Conservation (phyloP, 2,329 filamentous ascomycete genomes). For the Sporothrix phasma region DNA sequence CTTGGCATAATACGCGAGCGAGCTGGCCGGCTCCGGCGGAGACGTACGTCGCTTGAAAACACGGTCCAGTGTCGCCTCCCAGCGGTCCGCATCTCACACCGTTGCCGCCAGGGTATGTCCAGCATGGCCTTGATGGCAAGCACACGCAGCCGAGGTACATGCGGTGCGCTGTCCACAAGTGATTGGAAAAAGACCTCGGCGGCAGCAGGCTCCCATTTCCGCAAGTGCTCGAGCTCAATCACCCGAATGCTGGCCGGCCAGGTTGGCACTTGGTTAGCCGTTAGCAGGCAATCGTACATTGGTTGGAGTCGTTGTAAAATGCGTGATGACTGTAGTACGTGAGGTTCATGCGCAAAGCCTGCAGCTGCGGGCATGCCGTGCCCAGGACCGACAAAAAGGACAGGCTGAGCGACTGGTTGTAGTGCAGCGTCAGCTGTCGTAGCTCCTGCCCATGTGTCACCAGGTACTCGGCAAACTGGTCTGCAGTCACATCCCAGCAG, state of each 20-base stretch:
- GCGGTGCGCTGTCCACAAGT: constrained; percentile 59
- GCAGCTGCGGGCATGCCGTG: constrained; percentile 57
- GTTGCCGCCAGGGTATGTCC: constrained; percentile 70
- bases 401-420: constrained; percentile 71
- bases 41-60: constrained; percentile 47
- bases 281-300: constrained; percentile 60
- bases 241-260: constrained; percentile 67
- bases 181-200: constrained; percentile 73
- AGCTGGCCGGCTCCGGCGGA: constrained; percentile 21
- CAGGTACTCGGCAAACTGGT: constrained; percentile 56
- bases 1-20: constrained; percentile 17
- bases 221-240: constrained; percentile 67
- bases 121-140: constrained; percentile 69
- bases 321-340: constrained; percentile 64
- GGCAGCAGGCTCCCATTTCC: constrained; percentile 59
- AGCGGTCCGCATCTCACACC: constrained; percentile 71
- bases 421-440: constrained; percentile 56
- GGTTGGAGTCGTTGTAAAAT: constrained; percentile 64
- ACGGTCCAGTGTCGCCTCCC: constrained; percentile 59
- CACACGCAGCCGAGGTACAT: constrained; percentile 56
- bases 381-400: constrained; percentile 61
- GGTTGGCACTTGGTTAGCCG: constrained; percentile 53
- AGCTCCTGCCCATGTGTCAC: constrained; percentile 57
- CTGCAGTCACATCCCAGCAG: constrained; percentile 64
- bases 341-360: constrained; percentile 65